These are phyloP conservation scores for Eimeria maxima DNA, from an alignment of 169 alveolate species.

Conservation along the genomic window DNA sequence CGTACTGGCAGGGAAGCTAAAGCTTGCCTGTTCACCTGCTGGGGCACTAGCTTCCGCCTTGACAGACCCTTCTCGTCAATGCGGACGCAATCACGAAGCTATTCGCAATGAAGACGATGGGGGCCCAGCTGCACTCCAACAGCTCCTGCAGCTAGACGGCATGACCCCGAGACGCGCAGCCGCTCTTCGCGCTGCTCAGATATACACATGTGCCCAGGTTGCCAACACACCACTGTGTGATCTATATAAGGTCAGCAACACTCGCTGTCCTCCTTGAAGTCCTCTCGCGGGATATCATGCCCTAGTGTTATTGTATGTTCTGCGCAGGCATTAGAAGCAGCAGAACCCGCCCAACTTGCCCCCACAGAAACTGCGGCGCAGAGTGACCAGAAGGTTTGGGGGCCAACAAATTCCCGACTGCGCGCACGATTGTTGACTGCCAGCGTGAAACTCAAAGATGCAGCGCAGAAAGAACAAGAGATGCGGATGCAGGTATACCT, in stretches of 20 bases:
- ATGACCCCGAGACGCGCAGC: conserved; percentile 63
- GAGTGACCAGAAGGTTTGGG: not conserved
- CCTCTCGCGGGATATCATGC: not conserved
- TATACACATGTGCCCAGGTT: conserved; percentile 38
- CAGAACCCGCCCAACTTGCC: conserved; percentile 56
- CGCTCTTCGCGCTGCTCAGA: conserved; percentile 55
- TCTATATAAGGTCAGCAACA: conserved; percentile 51
- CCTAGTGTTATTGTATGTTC: not conserved
- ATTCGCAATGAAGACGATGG: conserved; percentile 9
- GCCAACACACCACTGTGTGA: conserved; percentile 33
- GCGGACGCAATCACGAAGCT: not conserved
- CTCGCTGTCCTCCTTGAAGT: not conserved
- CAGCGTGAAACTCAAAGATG: conserved; percentile 63
- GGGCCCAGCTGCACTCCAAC: conserved; percentile 34
- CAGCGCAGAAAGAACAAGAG: conserved; percentile 56
- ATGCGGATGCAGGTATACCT: conserved; percentile 63
- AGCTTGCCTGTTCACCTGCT: conserved; percentile 54
- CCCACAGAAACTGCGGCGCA: not conserved
- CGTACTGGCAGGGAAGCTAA: conserved; percentile 63
- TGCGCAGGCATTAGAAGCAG: conserved; percentile 67
- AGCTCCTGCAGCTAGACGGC: conserved; percentile 69
- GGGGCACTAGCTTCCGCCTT: conserved; percentile 48
- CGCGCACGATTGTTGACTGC: conserved; percentile 67
- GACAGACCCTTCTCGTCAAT: not conserved
- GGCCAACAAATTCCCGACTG: not conserved